A percentile compares a stretch with the other conserved stretches of the same genome.
Conservation (phyloP, 2,329 filamentous ascomycete genomes). For the Sphaerulina musiva region DNA sequence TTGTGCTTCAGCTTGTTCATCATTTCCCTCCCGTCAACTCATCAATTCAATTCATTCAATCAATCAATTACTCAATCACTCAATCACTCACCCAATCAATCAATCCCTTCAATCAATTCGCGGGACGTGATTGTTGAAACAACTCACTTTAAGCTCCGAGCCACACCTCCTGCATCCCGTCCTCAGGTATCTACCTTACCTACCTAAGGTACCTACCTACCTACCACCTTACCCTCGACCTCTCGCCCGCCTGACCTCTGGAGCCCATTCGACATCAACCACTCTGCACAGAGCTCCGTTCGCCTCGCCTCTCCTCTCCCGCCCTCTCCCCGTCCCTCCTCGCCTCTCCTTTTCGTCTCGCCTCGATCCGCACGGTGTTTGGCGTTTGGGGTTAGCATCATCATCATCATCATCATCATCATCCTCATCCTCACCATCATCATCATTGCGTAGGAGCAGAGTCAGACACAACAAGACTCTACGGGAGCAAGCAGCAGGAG, state of each 20-base stretch:
- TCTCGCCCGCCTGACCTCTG: too few relatives aligned
- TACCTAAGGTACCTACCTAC: too few relatives aligned
- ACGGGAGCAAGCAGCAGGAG: background rate
- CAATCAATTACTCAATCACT: too few relatives aligned
- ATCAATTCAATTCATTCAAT: too few relatives aligned
- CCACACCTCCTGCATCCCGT: background rate
- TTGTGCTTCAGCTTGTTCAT: background rate
- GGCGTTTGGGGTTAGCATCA: conserved; percentile 16
- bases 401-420: too few relatives aligned
- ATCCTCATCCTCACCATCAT: too few relatives aligned
- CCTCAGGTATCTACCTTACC: too few relatives aligned
- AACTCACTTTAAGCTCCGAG: background rate
- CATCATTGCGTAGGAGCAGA: background rate
- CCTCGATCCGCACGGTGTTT: conserved; percentile 20
- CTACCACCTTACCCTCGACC: background rate
- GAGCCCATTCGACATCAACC: conserved; percentile 1
- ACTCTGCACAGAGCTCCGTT: background rate
- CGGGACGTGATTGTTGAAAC: background rate
- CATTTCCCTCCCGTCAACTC: background rate
- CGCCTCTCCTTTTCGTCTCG: conserved; percentile 8
- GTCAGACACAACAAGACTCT: background rate
- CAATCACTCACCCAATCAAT: background rate
- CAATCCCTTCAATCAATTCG: background rate
- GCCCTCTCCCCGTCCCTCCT: background rate
- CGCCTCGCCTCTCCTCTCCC: conserved; percentile 1